A percentile compares a stretch with the other conserved stretches of the same genome.
Evolutionary conservation across 257 asterid genomes (phyloP).

Genomic region (Petunia secreta): DNA sequence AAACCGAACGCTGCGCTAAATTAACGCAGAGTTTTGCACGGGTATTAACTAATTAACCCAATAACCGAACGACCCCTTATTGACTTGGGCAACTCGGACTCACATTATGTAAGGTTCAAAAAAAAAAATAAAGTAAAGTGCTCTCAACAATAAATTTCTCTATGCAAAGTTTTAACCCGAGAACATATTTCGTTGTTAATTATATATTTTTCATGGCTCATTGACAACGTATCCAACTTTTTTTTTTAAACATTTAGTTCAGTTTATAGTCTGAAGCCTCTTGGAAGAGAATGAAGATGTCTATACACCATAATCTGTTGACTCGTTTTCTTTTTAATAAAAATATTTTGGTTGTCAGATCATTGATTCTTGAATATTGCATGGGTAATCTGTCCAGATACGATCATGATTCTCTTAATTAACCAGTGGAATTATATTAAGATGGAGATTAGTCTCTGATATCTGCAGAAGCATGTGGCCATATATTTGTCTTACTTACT

Average conservation of each 20-base stretch:
- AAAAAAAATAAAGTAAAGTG: too few relatives aligned
- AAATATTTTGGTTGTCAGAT: not conserved
- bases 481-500: slow-evolving; percentile 43
- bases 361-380: slow-evolving; percentile 20
- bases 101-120: too few relatives aligned
- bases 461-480: slow-evolving; percentile 48
- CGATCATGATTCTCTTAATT: slow-evolving; percentile 16
- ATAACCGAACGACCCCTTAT: too few relatives aligned
- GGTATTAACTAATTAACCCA: too few relatives aligned
- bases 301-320: not conserved
- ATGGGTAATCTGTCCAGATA: not conserved
- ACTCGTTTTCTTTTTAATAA: not conserved
- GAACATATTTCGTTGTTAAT: not conserved
- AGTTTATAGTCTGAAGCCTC: not conserved
- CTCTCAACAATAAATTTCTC: too few relatives aligned
- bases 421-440: not conserved
- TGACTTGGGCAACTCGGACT: too few relatives aligned
- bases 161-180: too few relatives aligned
- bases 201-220: not conserved
- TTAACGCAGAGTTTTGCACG: too few relatives aligned
- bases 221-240: not conserved
- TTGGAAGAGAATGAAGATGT: not conserved
- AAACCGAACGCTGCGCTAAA: too few relatives aligned
- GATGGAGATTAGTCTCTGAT: slow-evolving; percentile 32
- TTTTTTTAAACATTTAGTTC: not conserved